Conservation (phyloP, 176 grass and related monocot genomes). For the Guadua angustifolia region DNA sequence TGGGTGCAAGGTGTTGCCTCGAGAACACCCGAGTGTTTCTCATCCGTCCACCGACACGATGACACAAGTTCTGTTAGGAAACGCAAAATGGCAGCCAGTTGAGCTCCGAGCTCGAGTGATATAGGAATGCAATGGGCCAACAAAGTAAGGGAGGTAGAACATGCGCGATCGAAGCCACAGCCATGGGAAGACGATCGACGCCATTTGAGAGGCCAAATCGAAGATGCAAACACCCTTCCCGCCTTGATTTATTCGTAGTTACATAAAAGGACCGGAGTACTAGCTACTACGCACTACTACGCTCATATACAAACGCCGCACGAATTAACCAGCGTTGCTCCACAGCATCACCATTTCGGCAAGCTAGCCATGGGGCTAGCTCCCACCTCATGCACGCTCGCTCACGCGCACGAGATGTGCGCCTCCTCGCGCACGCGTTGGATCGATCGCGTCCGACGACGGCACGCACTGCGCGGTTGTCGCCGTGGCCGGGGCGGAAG, state of each 20-base stretch:
- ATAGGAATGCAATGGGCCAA: no score
- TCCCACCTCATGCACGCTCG: neutral
- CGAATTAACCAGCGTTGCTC: neutral
- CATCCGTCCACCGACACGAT: no score
- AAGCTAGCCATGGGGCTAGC: neutral
- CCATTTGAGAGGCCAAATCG: neutral
- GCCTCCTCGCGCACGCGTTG: conserved; percentile 57
- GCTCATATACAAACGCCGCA: neutral
- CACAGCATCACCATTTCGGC: neutral
- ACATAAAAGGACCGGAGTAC: neutral
- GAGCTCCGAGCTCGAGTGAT: no score
- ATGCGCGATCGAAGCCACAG: no score
- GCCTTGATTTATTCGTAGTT: conserved; percentile 27
- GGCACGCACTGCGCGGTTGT: conserved; percentile 10
- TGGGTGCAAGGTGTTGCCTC: no score
- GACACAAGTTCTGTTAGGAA: no score
- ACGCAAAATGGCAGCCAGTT: no score
- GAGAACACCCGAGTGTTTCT: no score
- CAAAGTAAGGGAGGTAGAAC: no score
- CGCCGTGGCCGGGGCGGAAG: neutral
- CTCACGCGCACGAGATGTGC: conserved; percentile 68
- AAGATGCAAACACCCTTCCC: neutral
- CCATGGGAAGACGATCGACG: no score
- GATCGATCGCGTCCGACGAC: conserved; percentile 43
- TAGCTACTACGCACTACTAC: neutral